Base-by-base conservation (phyloP, 441 rosid species). In the Populus hybrid region DNA sequence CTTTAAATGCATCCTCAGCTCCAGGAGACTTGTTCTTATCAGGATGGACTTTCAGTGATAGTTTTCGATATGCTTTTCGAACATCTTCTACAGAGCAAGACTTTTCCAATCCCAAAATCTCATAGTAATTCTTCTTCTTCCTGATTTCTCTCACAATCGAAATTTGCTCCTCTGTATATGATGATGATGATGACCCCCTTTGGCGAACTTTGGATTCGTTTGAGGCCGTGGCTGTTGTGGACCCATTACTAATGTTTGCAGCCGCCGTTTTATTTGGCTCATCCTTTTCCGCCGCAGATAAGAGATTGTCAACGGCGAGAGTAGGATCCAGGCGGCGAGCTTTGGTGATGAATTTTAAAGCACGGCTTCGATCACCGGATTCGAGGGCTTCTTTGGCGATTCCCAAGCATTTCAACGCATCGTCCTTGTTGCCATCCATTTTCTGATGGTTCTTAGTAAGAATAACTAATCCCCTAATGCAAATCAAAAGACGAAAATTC, bases 401-500 rank as follows among this genome's bases (percentile, higher is more conserved):
- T 77, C 82, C 87, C 72, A 96, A 79, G 86, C 97, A 93, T 82
- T 91, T 95, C 82, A 93, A 85, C 12, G 98, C 99, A 67, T 95
- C 99, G 57, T 93, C 99, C 81, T 93, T 95, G 87, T 95, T 95
- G 69, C 99, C 89, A 67, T 95, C 99, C 99, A 95, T 95, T 46
- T 46, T 46, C 18, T 46, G 53, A 46, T 14, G 53, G 53, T 46
- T 46, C 53, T 12, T 16, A 50, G 59, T 1, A 50, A 50, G 59
- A 16, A 16, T 16, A 50, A 50, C 59, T 16, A 50, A 50, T 50
- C 59, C 5, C 7, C 59, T 50, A 16, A 50, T 50, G 18, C n/a
- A 50, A 50, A 50, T 50, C 59, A 50, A 16, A 50, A 50, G 59
- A 16, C 59, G n/a, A 50, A 50, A 50, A 50, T 18, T 6, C 59